Base-by-base conservation (phyloP, 1,139 yeast genomes). In the Blastobotrys niveus region DNA sequence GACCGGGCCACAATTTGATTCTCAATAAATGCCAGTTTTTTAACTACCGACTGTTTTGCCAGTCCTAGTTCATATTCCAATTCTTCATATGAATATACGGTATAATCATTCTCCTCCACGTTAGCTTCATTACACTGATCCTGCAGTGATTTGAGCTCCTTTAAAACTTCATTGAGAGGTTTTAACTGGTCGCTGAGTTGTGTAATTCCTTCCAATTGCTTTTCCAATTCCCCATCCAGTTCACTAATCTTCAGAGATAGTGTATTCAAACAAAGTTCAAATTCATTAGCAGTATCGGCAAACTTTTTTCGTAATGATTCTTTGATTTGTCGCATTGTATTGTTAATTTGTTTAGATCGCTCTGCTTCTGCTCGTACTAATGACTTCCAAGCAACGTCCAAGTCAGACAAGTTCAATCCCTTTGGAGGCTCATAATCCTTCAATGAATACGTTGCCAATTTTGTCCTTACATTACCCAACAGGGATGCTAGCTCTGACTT, bases 291-390 rank as follows among this genome's bases (percentile, higher is more conserved):
- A 3, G 59, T 58, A 18, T 61, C 61, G 0, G 68, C 70, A 52
- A 79, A 74, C 43, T 76, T 79, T 10, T 57, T 52, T 39, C 64
- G 56, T 46, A 87, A 67, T 48, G 73, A 74, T 30, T 70, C 63
- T 39, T 67, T 66, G 43, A 68, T 60, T 21, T 57, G 58, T 34
- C 67, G 49, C 48, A 67, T 56, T 31, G 61, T 58, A 39, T 60
- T 59, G 51, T 64, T 67, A 40, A 66, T 64, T 17, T 42, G 43
- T 42, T 57, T 57, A 2, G 70, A 64, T n/a, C 65, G 48, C 18
- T 47, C 48, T 1, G 63, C 68, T 47, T 68, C 72, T 1, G 63
- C 59, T 15, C 45, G 40, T 15, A 66, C 54, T 26, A 68, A 52
- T 5, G 48, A 40, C 19, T 55, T 51, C 72, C 72, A 68, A 8